Conservation (phyloP, 768 basidiomycete genomes). For the Kockovaella imperatae region DNA sequence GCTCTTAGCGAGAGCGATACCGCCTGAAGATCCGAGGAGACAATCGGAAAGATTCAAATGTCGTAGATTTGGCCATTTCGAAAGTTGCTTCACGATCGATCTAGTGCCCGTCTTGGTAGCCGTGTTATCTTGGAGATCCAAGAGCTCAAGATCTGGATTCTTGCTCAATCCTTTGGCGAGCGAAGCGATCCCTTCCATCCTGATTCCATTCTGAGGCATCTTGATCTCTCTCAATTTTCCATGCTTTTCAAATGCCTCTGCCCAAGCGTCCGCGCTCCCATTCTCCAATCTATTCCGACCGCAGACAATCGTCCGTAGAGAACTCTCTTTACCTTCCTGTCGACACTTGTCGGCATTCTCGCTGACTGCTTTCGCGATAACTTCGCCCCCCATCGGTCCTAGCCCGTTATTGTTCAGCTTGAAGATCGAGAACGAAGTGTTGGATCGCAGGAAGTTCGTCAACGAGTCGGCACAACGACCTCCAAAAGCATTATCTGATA, state of each 20-base stretch:
- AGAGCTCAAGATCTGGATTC: constrained; percentile 58
- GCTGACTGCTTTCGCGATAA: constrained; percentile 74
- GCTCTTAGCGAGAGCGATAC: constrained; percentile 57
- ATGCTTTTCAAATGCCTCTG: constrained; percentile 78
- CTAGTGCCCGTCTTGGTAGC: constrained; percentile 46
- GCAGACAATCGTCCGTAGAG: constrained; percentile 72
- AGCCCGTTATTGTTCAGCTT: constrained; percentile 95
- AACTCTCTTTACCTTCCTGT: constrained; percentile 59
- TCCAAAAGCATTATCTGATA: constrained; percentile 94
- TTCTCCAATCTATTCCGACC: constrained; percentile 94
- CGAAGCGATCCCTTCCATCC: constrained; percentile 77
- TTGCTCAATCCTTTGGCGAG: constrained; percentile 67
- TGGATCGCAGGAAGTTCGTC: constrained; percentile 76
- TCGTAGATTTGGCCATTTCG: constrained; percentile 61
- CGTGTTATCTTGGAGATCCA: constrained; percentile 82
- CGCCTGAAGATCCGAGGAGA: constrained; percentile 72
- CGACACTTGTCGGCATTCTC: constrained; percentile 65
- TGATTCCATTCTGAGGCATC: constrained; percentile 97
- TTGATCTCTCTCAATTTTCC: constrained; percentile 72
- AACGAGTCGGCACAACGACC: constrained; percentile 90
- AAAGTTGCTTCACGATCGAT: constrained; percentile 59
- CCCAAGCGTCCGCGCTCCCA: constrained; percentile 75
- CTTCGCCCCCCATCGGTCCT: constrained; percentile 75
- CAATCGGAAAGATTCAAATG: constrained; percentile 90
- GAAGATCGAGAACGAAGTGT: constrained; percentile 72